Evolutionary conservation across 768 basidiomycete genomes (phyloP), one percentile per base, ranked within the genome.

Genomic region (Kwoniella shandongensis): DNA sequence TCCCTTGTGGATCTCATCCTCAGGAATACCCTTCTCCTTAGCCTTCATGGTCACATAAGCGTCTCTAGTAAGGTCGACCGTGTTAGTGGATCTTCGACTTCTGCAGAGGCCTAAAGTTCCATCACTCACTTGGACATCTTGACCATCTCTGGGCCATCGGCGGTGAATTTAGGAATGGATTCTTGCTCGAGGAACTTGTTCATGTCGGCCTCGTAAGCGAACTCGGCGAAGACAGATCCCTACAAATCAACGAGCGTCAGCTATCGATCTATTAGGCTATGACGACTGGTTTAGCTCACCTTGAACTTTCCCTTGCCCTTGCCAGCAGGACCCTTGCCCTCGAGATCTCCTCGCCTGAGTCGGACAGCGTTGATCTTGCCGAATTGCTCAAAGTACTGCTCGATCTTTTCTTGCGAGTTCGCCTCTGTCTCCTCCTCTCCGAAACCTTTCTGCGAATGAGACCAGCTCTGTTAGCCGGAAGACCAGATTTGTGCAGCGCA

Each of bases 11-110:
- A 41, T 46, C 60, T 71, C 62, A 15, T 35, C 23, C 15, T 72
- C 55, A 53, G 73, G 73, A 42, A 96, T 81, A 10, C 90, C 91
- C 77, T 96, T 92, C 78, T 94, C 89, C 75, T 89, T 87, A 77
- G 92, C 88, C 79, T 96, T 97, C 91, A 92, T 92, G 63, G 90
- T 85, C 67, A 91, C 91, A 75, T 96, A 96, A 7, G 81, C 88
- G 62, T 85, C 86, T 70, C 89, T 91, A 57, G 46, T 18, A 18
- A 17, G 18, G 20, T 27, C 27, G 45, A 49, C 39, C 17, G 35
- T 57, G 51, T 49, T 46, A 39, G 23, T 29, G 5, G 35, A 18
- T 35, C 20, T 23, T 23, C 10, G 39, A n/a, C 15, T 25, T n/a
- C n/a, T n/a, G n/a, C n/a, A n/a, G n/a, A n/a, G 20, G 10, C 45